phyloP scores from a whole-genome alignment of 2,329 filamentous ascomycete genomes.

The Rhynchosporium graminicola region DNA sequence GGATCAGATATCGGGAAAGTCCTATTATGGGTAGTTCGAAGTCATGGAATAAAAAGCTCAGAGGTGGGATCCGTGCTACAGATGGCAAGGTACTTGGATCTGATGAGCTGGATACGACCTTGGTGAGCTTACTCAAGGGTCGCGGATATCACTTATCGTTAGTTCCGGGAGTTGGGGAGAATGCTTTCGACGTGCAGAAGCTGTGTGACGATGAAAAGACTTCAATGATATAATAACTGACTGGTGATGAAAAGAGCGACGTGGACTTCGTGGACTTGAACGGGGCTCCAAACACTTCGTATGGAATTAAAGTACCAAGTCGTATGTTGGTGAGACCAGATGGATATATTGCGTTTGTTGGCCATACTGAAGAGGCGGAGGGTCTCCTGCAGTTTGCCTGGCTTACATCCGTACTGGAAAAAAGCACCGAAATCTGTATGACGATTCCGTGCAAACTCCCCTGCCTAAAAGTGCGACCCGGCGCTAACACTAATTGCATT shows the following conservation, averaged over 20 bases:
- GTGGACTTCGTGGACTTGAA: constrained; percentile 26
- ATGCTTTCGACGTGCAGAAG: neutral
- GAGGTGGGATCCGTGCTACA: constrained; percentile 50
- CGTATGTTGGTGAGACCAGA: constrained; percentile 33
- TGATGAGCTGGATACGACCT: constrained; percentile 13
- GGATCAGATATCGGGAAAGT: constrained; percentile 47
- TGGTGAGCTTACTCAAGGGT: constrained; percentile 5
- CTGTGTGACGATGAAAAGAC: neutral
- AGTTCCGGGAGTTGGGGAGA: constrained; percentile 10
- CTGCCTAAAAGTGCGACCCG: no score
- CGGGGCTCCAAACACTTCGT: constrained; percentile 32
- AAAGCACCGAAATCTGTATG: no score
- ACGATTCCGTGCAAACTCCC: no score
- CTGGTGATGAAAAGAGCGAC: constrained; percentile 21
- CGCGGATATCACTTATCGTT: constrained; percentile 8
- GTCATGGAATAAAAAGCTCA: constrained; percentile 42
- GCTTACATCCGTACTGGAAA: no score
- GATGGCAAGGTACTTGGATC: constrained; percentile 40
- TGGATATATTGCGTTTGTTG: constrained; percentile 32
- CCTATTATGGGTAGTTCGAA: constrained; percentile 41
- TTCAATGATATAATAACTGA: neutral
- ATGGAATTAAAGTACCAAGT: constrained; percentile 30
- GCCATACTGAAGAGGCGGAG: constrained; percentile 23
- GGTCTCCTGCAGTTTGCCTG: constrained; percentile 15
- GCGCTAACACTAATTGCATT: no score